Percentiles rank a stretch among this genome's conserved stretches.
These are phyloP conservation scores for Nitzschia sp. DNA, from an alignment of 108 stramenopile genomes.

Conservation along the genomic window DNA sequence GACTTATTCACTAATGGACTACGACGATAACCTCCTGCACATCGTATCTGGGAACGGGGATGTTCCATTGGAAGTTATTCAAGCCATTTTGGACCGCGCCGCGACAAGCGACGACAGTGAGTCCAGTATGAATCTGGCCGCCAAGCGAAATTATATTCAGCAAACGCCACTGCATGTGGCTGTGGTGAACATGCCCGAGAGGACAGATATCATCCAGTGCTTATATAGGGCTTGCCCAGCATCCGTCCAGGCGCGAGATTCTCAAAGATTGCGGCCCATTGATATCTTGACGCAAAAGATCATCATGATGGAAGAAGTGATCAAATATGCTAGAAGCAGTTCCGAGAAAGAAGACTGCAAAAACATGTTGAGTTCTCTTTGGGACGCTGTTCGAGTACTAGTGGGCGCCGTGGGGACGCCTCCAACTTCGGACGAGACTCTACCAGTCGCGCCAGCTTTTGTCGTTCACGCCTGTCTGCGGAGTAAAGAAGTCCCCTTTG, in stretches of 20 bases:
- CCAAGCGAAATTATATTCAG: not conserved
- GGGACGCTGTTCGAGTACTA: conserved; percentile 9
- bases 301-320: conserved; percentile 29
- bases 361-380: conserved; percentile 1
- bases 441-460: not conserved
- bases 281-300: conserved; percentile 20
- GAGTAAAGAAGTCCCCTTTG: conserved; percentile 20
- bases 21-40: conserved; percentile 4
- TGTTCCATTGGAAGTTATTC: conserved; percentile 7
- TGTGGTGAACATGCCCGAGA: not conserved
- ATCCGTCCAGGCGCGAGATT: not conserved
- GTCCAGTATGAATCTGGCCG: not conserved
- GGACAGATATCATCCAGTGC: conserved; percentile 11
- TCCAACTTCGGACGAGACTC: not conserved
- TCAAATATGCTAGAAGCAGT: conserved; percentile 6
- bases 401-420: not conserved
- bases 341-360: not conserved
- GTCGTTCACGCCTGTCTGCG: conserved; percentile 21
- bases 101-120: not conserved
- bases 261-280: conserved; percentile 10
- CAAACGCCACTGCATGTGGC: conserved; percentile 23
- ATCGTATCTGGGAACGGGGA: not conserved
- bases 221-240: conserved; percentile 4
- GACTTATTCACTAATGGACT: not conserved
- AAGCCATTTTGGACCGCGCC: not conserved